Evolutionary conservation across 108 stramenopile genomes (phyloP).

Genomic region (Cyclotella baltica): DNA sequence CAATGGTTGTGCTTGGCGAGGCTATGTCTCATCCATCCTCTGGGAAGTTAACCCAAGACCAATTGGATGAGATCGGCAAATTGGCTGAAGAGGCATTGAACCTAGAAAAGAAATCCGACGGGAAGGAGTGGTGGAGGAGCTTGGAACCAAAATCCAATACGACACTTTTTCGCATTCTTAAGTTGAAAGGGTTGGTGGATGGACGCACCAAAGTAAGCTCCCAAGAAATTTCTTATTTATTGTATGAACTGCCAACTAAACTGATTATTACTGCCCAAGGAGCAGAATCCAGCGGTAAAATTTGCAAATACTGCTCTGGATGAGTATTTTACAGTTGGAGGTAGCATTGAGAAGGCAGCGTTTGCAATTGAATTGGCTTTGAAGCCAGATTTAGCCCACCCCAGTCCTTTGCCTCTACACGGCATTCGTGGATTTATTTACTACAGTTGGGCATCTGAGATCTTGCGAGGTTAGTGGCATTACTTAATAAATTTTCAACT

Average conservation of each 20-base stretch:
- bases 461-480: slow-evolving; percentile 5
- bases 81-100: slow-evolving; percentile 21
- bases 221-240: too few species aligned
- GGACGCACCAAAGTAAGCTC: background rate
- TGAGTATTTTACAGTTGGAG: slow-evolving; percentile 17
- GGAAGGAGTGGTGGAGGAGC: slow-evolving; percentile 29
- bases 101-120: slow-evolving; percentile 22
- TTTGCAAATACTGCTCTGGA: slow-evolving; percentile 13
- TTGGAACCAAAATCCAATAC: slow-evolving; percentile 20
- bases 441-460: slow-evolving; percentile 28
- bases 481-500: background rate
- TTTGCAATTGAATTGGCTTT: slow-evolving; percentile 16
- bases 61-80: slow-evolving; percentile 17
- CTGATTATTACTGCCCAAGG: background rate
- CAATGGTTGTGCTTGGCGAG: slow-evolving; percentile 21
- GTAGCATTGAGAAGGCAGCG: slow-evolving; percentile 17
- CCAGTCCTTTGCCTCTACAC: slow-evolving; percentile 17
- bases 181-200: slow-evolving; percentile 22
- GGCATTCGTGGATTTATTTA: slow-evolving; percentile 22
- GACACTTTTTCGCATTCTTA: slow-evolving; percentile 13
- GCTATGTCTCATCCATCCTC: slow-evolving; percentile 22
- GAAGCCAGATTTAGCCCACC: slow-evolving; percentile 16
- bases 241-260: too few species aligned
- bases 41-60: slow-evolving; percentile 16
- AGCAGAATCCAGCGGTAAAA: slow-evolving; percentile 20